Conservation (phyloP, 2,329 filamentous ascomycete genomes). For the Pseudogymnoascus sp. region DNA sequence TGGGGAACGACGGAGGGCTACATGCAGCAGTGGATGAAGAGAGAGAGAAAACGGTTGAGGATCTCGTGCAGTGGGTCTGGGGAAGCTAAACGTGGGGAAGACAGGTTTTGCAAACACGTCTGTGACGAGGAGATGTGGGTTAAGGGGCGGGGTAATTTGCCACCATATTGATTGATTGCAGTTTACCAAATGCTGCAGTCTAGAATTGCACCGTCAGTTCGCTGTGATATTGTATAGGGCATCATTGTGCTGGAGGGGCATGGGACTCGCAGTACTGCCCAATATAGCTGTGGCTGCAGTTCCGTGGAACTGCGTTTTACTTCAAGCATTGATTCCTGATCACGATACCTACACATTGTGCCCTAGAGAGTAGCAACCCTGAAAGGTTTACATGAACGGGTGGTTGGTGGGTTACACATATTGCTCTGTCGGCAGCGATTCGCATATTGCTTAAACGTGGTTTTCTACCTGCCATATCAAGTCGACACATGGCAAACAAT, state of each 20-base stretch:
- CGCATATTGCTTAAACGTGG: neutral
- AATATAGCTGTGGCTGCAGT: neutral
- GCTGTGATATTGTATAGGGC: neutral
- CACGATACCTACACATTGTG: neutral
- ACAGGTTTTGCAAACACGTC: neutral
- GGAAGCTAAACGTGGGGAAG: neutral
- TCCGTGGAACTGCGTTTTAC: neutral
- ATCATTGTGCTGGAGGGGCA: neutral
- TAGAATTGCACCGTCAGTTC: neutral
- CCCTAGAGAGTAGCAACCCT: neutral
- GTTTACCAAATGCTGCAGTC: neutral
- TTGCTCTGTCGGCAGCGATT: neutral
- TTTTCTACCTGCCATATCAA: neutral
- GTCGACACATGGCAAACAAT: neutral
- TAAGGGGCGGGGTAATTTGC: conserved; percentile 2
- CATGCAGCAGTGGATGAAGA: neutral
- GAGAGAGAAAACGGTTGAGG: neutral
- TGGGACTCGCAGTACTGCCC: neutral
- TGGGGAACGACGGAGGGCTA: neutral
- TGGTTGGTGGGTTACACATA: neutral
- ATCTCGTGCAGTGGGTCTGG: neutral
- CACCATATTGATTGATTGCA: conserved; percentile 2
- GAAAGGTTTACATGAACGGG: neutral
- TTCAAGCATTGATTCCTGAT: neutral
- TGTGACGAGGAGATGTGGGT: neutral